Percentiles rank a stretch among this genome's conserved stretches.
Conservation (phyloP, 371 early-diverging fungal genomes). For the Polyrhizophydium stewartii region DNA sequence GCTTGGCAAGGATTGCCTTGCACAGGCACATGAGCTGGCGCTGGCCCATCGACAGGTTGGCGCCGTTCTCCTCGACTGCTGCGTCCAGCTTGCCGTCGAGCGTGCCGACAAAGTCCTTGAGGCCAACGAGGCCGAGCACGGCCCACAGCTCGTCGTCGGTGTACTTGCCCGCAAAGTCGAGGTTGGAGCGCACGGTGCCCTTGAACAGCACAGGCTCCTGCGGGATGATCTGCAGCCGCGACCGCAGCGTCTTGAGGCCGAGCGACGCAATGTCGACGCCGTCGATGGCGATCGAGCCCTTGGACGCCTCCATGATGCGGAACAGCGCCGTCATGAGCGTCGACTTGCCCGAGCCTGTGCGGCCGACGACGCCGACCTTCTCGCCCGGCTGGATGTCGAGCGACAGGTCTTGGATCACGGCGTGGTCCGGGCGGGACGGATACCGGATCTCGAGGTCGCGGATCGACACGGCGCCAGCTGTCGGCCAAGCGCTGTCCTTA, state of each 20-base stretch:
- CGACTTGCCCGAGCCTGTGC: constrained; percentile 35
- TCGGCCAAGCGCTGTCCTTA: constrained; percentile 39
- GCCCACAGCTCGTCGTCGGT: constrained; percentile 36
- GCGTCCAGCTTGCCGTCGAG: constrained; percentile 9
- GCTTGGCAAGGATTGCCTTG: constrained; percentile 30
- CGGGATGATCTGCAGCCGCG: constrained; percentile 26
- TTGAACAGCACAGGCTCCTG: constrained; percentile 45
- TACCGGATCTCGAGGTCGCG: constrained; percentile 9
- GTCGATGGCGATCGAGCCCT: constrained; percentile 45
- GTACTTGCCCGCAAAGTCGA: constrained; percentile 29
- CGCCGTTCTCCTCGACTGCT: constrained; percentile 21
- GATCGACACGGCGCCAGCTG: constrained; percentile 53
- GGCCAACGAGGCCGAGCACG: constrained; percentile 25
- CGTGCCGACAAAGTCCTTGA: constrained; percentile 22
- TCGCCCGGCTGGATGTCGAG: constrained; percentile 42
- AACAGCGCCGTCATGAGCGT: constrained; percentile 13
- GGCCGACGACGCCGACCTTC: constrained; percentile 60
- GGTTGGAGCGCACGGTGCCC: constrained; percentile 35
- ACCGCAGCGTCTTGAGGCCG: constrained; percentile 7
- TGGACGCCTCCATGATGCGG: constrained; percentile 49
- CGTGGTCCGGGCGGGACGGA: background rate
- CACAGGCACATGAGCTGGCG: constrained; percentile 45
- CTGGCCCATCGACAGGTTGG: constrained; percentile 50
- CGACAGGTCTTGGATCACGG: constrained; percentile 42
- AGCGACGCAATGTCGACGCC: constrained; percentile 31